Evolutionary conservation across 2,329 filamentous ascomycete species (phyloP), one percentile per base, ranked within the genome.

Genomic region (Metarhizium anisopliae): DNA sequence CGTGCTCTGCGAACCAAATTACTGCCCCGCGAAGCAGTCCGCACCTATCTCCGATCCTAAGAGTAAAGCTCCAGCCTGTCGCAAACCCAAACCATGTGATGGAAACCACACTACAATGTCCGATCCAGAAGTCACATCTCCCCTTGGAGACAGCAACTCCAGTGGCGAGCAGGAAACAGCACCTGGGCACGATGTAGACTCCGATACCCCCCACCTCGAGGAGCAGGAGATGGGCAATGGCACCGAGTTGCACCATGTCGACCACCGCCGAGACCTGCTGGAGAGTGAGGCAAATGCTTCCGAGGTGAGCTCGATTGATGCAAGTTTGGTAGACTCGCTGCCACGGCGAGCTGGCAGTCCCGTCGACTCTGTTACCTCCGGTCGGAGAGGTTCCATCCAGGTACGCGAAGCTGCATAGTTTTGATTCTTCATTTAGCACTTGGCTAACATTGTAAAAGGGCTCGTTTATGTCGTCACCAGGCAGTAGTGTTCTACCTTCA

Each of bases 321-420:
- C 72, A 36, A 67, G 64, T 57, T 68, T 67, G 42, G 59, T 74
- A n/a, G 79, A 81, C 61, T 77, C 74, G 51, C 62, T 78, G 30
- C 78, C 80, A 42, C 72, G 74, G 58, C 77, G 81, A 63, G 75
- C 78, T 43, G 83, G 80, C 49, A 95, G 89, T 65, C 87, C 86
- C 7, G 78, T 81, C 52, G 84, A 81, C 60, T 91, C 87, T 14
- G 69, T 84, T 32, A 69, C 82, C 56, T 95, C 90, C 5, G 85
- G 84, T 30, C 88, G 89, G 20, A 91, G 95, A 66, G 89, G 95
- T 68, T 86, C 89, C 18, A 69, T 93, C 54, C 89, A 90, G 75
- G 89, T 91, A 75, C 62, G 78, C 62, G 30, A 55, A 32, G 50
- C 53, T 50, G 20, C 50, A 40, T 20, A 13, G 16, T 18, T 16